Evolutionary conservation across 805 yeast species (phyloP).

Genomic region (Maudiozyma turicensis): DNA sequence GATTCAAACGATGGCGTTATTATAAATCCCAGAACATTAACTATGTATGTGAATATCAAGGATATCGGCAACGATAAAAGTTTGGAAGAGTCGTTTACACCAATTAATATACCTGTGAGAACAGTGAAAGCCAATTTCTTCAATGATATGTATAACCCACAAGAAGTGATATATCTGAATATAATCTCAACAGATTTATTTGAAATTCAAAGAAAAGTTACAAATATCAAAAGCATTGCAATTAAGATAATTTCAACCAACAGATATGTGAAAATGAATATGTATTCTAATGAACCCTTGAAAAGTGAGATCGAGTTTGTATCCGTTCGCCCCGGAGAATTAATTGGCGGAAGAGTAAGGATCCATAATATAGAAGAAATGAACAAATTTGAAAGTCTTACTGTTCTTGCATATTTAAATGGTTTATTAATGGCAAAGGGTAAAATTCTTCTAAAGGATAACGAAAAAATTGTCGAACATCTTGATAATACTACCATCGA

Average conservation of each 20-base stretch:
- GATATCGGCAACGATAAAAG: constrained; percentile 49
- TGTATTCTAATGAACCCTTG: constrained; percentile 53
- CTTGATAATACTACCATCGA: constrained; percentile 34
- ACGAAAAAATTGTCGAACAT: constrained; percentile 39
- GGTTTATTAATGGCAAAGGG: constrained; percentile 56
- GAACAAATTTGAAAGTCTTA: constrained; percentile 43
- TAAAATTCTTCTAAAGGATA: constrained; percentile 39
- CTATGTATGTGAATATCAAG: constrained; percentile 57
- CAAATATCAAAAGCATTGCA: constrained; percentile 18
- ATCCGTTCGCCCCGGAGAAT: constrained; percentile 62
- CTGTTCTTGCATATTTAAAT: constrained; percentile 50
- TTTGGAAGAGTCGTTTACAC: neutral
- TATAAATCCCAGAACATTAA: constrained; percentile 71
- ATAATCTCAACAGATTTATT: constrained; percentile 36
- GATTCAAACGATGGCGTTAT: constrained; percentile 74
- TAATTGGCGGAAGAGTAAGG: constrained; percentile 60
- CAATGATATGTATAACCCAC: constrained; percentile 50
- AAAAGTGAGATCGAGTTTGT: constrained; percentile 56
- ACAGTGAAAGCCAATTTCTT: constrained; percentile 40
- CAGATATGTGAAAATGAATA: constrained; percentile 45
- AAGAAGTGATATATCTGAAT: constrained; percentile 52
- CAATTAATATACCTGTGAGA: constrained; percentile 31
- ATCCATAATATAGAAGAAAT: constrained; percentile 47
- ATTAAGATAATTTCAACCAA: constrained; percentile 31
- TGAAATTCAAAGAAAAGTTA: constrained; percentile 7